Base-by-base conservation (phyloP, 176 grass and related monocot genomes). In the Oryza glumipatula region DNA sequence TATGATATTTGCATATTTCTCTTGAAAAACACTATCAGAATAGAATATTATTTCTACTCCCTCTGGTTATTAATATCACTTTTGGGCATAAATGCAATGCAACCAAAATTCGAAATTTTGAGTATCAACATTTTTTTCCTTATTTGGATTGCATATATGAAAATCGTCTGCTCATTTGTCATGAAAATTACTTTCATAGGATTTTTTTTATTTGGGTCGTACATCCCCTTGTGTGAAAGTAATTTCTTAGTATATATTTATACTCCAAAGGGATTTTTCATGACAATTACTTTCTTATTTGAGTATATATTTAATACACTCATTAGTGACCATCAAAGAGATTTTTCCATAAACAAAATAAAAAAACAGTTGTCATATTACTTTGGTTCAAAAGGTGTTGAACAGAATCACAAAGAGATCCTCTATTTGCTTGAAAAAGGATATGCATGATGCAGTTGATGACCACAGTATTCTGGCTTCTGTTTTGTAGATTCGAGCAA, bases 401-500 rank as follows among this genome's bases (percentile, higher is more conserved):
- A 70, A 65, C 44, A 76, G 52, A 76, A 23, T 82, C 14, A 82
- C 0, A 38, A 10, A 77, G 49, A 65, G 33, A 49, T 79, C 36
- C 14, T 68, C 11, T 23, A 26, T 77, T 70, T 41, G 39, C 3
- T 70, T 70, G 51, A 12, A 32, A 49, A 49, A 71, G 2, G 30
- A 32, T 15, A 36, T 75, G 63, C 54, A 17, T 80, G 39, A 67
- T 60, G 67, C 33, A 39, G 43, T 65, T 32, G 47, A 78, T 88
- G 23, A 68, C 45, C 36, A 9, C 14, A 76, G 1, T 26, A 35
- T 80, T 74, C 65, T 74, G 24, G 2, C 16, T 66, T 67, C 36
- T 7, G 70, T 52, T 72, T 51, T 74, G 68, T 83, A 87, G 88
- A 47, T 90, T 90, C 63, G 5, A 13, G 14, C 67, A 78, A 39